A percentile compares a stretch with the other conserved stretches of the same genome.
Conservation (phyloP, 352 stramenopile genomes). For the Globisporangium mamillatum region DNA sequence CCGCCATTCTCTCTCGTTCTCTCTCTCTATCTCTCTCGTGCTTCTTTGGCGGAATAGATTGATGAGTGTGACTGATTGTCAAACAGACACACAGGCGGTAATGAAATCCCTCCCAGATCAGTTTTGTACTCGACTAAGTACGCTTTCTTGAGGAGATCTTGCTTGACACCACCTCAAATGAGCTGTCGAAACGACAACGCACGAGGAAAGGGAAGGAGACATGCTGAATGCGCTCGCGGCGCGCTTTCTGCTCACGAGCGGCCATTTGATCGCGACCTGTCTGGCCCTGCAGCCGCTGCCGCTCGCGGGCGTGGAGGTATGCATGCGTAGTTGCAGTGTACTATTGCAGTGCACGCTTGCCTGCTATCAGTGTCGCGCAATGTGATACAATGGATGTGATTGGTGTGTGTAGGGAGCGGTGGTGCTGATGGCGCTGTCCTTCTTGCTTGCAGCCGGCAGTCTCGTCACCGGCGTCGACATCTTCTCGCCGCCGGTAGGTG, state of each 20-base stretch:
- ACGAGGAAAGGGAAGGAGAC: background rate
- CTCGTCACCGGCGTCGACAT: conserved; percentile 51
- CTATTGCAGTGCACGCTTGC: too few relatives aligned
- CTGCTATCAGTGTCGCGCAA: background rate
- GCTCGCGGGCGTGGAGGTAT: conserved; percentile 9
- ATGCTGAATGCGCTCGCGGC: conserved; percentile 26
- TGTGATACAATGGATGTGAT: background rate
- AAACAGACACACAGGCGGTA: background rate
- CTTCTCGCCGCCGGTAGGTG: conserved; percentile 39
- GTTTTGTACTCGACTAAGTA: background rate
- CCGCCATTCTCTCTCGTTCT: conserved; percentile 34
- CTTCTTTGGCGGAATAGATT: background rate
- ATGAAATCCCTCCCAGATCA: background rate
- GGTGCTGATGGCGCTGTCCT: conserved; percentile 39
- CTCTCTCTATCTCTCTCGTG: background rate
- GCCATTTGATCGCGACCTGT: conserved; percentile 58
- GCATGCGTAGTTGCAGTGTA: too few relatives aligned
- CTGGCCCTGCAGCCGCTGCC: conserved; percentile 22
- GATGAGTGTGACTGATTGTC: background rate
- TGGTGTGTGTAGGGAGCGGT: conserved; percentile 17
- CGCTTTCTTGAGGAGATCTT: conserved; percentile 1
- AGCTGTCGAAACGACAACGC: background rate
- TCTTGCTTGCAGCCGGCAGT: conserved; percentile 30
- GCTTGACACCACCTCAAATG: background rate
- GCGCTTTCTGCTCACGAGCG: conserved; percentile 55